A percentile compares a stretch with the other conserved stretches of the same genome.
Evolutionary conservation across 805 yeast species (phyloP).

Genomic region (Cyberlindnera amylophila): DNA sequence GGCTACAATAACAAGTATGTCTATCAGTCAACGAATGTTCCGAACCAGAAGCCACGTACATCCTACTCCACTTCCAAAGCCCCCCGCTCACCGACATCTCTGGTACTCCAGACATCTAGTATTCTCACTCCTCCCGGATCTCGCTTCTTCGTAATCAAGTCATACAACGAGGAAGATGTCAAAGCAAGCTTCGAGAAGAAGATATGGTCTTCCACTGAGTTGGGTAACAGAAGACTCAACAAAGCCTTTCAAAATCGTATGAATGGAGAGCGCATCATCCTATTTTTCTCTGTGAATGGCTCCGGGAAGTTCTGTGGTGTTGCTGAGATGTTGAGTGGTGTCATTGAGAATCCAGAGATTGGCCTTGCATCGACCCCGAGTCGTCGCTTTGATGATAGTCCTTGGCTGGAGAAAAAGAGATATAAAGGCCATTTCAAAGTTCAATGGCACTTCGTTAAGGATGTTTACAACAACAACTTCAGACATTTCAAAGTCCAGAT

Average conservation of each 20-base stretch:
- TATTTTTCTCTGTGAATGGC: slow-evolving; percentile 56
- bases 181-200: slow-evolving; percentile 44
- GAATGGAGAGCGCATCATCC: slow-evolving; percentile 34
- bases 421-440: slow-evolving; percentile 54
- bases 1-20: slow-evolving; percentile 1
- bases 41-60: not conserved
- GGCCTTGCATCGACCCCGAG: not conserved
- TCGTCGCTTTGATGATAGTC: slow-evolving; percentile 21
- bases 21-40: not conserved
- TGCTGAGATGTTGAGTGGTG: slow-evolving; percentile 43
- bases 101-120: slow-evolving; percentile 15
- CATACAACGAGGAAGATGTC: slow-evolving; percentile 46
- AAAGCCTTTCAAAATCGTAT: slow-evolving; percentile 33
- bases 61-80: no score
- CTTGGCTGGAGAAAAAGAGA: slow-evolving; percentile 44
- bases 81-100: no score
- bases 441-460: slow-evolving; percentile 49
- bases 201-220: slow-evolving; percentile 58
- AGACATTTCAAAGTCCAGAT: slow-evolving; percentile 38
- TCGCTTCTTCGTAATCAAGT: slow-evolving; percentile 51
- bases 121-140: slow-evolving; percentile 30
- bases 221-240: slow-evolving; percentile 51
- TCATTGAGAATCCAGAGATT: slow-evolving; percentile 20
- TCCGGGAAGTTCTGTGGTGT: slow-evolving; percentile 58
- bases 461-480: slow-evolving; percentile 45